Percentiles rank a stretch among this genome's conserved stretches.
These are phyloP conservation scores for Stenocarpella maydis DNA, from an alignment of 2,329 filamentous ascomycete genomes.

Conservation along the genomic window DNA sequence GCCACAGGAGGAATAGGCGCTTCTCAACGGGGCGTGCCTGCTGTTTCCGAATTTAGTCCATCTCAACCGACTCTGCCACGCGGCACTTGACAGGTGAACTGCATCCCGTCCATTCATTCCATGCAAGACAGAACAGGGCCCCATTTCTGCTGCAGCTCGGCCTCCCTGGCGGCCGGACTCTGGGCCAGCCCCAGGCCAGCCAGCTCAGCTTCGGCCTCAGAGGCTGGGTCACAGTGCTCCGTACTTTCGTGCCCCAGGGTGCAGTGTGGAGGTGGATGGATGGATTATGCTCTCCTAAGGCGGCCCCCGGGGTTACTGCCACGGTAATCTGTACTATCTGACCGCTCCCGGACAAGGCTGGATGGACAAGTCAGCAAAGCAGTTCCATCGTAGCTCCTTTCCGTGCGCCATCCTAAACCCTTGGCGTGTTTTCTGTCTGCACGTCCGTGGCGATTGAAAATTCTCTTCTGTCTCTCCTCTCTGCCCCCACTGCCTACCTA, in stretches of 20 bases:
- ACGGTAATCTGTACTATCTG: conserved; percentile 1
- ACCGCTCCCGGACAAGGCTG: conserved; percentile 24
- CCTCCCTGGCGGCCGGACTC: background rate
- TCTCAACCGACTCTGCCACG: conserved; percentile 16
- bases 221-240: conserved; percentile 7
- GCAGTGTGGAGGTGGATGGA: background rate
- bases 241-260: background rate
- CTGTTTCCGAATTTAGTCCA: conserved; percentile 35
- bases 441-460: conserved; percentile 10
- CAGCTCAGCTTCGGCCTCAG: background rate
- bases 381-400: conserved; percentile 15
- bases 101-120: no score
- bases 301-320: background rate
- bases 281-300: background rate
- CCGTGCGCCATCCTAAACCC: conserved; percentile 19
- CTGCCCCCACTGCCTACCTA: background rate
- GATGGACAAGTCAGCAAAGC: conserved; percentile 22
- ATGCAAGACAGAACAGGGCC: conserved; percentile 17
- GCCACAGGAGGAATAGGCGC: conserved; percentile 11
- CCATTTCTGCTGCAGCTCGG: conserved; percentile 8
- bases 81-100: no score
- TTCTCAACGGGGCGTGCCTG: background rate
- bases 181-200: background rate
- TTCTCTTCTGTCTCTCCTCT: background rate
- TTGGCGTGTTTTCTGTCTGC: conserved; percentile 12